phyloP scores from a whole-genome alignment of 1,284 basidiomycete species.

The Heterobasidion irregulare region DNA sequence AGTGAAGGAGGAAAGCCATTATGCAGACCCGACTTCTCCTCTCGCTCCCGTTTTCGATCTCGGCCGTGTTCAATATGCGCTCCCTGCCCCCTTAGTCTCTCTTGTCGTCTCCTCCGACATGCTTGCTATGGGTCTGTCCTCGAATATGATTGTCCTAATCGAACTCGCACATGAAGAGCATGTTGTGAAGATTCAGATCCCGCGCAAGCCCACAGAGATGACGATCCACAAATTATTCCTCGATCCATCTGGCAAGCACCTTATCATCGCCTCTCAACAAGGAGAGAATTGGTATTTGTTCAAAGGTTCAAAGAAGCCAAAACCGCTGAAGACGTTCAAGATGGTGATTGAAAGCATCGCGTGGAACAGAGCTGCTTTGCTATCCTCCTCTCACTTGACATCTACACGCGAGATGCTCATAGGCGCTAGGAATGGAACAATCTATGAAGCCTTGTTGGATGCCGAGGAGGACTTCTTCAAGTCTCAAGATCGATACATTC shows the following conservation, averaged over 20 bases:
- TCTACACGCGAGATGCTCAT: conserved; percentile 86
- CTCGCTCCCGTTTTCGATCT: conserved; percentile 74
- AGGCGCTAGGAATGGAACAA: conserved; percentile 76
- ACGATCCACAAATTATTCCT: conserved; percentile 75
- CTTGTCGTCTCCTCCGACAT: conserved; percentile 82
- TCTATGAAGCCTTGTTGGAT: conserved; percentile 84
- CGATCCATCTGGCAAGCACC: conserved; percentile 88
- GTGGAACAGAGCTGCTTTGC: conserved; percentile 79
- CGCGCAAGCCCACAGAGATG: conserved; percentile 62
- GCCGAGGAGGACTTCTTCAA: conserved; percentile 90
- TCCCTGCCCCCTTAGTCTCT: conserved; percentile 72
- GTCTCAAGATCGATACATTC: conserved; percentile 76
- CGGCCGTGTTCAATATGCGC: conserved; percentile 81
- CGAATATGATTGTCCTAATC: conserved; percentile 75
- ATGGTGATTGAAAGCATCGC: conserved; percentile 90
- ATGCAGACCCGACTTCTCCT: conserved; percentile 16
- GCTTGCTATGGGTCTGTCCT: conserved; percentile 77
- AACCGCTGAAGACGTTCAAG: conserved; percentile 73
- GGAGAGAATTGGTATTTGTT: conserved; percentile 95
- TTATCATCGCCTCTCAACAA: conserved; percentile 77
- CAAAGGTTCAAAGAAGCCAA: conserved; percentile 73
- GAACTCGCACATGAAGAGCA: conserved; percentile 80
- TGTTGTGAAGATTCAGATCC: conserved; percentile 70
- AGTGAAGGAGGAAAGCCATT: conserved; percentile 25
- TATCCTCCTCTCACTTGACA: conserved; percentile 55